Percentiles rank a stretch among this genome's conserved stretches.
phyloP scores from a whole-genome alignment of 2,329 filamentous ascomycete genomes.

The Orbilia quercus region DNA sequence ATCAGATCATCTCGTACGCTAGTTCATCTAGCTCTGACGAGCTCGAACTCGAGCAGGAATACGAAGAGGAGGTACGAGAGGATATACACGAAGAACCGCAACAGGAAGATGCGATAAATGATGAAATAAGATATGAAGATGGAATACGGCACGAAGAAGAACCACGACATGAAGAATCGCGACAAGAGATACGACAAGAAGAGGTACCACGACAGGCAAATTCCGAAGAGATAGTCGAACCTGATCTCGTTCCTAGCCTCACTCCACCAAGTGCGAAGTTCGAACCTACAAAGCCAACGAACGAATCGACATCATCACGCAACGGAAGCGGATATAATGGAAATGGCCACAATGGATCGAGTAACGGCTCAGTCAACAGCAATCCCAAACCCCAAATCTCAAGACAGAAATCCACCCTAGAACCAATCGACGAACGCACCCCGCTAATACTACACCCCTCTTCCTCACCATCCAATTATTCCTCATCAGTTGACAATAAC shows the following conservation, averaged over 20 bases:
- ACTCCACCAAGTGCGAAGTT: no score
- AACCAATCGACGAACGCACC: constrained; percentile 2
- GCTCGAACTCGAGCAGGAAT: no score
- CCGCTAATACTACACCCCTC: constrained; percentile 1
- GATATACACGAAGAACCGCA: no score
- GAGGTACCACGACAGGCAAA: no score
- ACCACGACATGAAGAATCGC: no score
- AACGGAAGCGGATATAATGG: background rate
- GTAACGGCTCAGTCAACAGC: background rate
- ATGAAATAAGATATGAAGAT: no score
- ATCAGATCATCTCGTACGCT: constrained; percentile 25
- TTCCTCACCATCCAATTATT: background rate
- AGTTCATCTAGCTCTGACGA: constrained; percentile 27
- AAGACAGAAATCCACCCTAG: constrained; percentile 26
- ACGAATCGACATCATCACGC: background rate
- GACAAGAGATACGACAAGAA: no score
- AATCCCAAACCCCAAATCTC: background rate
- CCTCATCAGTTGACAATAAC: background rate
- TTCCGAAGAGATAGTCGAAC: no score
- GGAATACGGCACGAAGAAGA: no score
- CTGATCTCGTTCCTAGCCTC: no score
- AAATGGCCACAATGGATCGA: constrained; percentile 5
- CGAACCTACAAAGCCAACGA: background rate
- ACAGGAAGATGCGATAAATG: no score
- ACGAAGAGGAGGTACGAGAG: constrained; percentile 29